Base-by-base conservation (phyloP, 1,284 basidiomycete genomes). In the Malassezia cuniculi region DNA sequence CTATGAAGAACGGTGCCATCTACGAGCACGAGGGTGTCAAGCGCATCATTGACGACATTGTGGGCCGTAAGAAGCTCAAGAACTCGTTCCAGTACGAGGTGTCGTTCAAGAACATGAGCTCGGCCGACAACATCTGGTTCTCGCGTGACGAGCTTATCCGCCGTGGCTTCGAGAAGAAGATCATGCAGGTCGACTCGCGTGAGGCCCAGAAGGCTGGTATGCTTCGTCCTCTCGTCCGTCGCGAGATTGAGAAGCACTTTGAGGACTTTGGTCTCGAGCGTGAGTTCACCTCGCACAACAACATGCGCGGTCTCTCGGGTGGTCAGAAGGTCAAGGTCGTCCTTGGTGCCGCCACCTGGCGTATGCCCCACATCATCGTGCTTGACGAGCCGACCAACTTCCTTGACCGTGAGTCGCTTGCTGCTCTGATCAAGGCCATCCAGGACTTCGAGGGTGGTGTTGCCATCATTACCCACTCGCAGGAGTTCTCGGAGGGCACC, bases 261-360 rank as follows among this genome's bases (percentile, higher is more conserved):
- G 62, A 62, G 37, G 59, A 65, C 51, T 62, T 66, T 17, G 63
- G 63, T 48, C 60, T 66, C 21, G 63, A 66, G 53, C 53, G 60
- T 18, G 63, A 66, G 49, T 66, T 66, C 50, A 61, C 59, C 36
- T 66, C 63, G 50, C 63, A 66, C 59, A 65, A 64, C 55, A 61
- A 55, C 47, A 66, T 66, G 63, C 57, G 59, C 33, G 63, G 63
- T 60, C 59, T 66, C 29, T 66, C 63, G 7, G 63, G 63, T 56
- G 63, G 63, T 42, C 63, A 66, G 45, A 66, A 66, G 60, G 63
- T 66, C 55, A 66, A 66, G 62, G 60, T 66, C 39, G 63, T 66
- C 6, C 55, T 66, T 15, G 63, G 42, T 32, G 63, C 63, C 32
- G 63, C 63, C 40, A 66, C 63, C 11, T 66, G 63, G 63, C 61